Evolutionary conservation across 139 green algal species (phyloP).

Genomic region (Trebouxia sp.): DNA sequence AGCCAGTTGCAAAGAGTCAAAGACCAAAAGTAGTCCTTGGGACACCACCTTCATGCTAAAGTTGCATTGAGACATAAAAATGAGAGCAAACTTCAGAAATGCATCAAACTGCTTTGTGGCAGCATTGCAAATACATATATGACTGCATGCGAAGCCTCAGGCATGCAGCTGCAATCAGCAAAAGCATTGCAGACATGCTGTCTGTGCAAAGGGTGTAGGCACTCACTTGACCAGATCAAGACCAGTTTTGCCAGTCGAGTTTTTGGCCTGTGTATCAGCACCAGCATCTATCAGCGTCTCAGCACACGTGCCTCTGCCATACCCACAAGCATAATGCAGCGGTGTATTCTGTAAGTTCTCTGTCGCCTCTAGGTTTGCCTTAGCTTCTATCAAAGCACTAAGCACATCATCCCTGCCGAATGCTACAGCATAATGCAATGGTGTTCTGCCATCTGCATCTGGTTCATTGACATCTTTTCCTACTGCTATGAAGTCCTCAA

Average conservation of each 20-base stretch:
- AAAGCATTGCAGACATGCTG: not conserved
- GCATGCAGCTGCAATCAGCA: too few relatives aligned
- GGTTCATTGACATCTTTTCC: constrained; percentile 71
- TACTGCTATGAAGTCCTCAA: constrained; percentile 88
- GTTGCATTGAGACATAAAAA: too few relatives aligned
- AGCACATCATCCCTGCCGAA: constrained; percentile 44
- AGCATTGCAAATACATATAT: too few relatives aligned
- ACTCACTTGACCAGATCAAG: constrained; percentile 65
- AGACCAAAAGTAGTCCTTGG: too few relatives aligned
- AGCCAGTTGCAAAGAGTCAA: not conserved
- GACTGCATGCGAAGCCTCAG: too few relatives aligned
- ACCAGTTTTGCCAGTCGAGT: constrained; percentile 72
- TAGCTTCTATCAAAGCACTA: constrained; percentile 41
- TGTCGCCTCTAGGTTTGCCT: constrained; percentile 34
- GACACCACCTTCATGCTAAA: too few relatives aligned
- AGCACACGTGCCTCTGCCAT: constrained; percentile 60
- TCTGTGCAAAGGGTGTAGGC: not conserved
- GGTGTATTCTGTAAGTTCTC: constrained; percentile 75
- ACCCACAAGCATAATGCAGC: constrained; percentile 77
- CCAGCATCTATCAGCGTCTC: constrained; percentile 68
- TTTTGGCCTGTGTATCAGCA: constrained; percentile 56
- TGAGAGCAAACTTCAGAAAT: too few relatives aligned
- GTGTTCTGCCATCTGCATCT: constrained; percentile 69
- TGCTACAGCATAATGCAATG: constrained; percentile 81
- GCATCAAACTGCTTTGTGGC: too few relatives aligned